Percentiles rank a stretch among this genome's conserved stretches.
Conservation (phyloP, 2,329 filamentous ascomycete species). For the Paraphoma chrysanthemicola region DNA sequence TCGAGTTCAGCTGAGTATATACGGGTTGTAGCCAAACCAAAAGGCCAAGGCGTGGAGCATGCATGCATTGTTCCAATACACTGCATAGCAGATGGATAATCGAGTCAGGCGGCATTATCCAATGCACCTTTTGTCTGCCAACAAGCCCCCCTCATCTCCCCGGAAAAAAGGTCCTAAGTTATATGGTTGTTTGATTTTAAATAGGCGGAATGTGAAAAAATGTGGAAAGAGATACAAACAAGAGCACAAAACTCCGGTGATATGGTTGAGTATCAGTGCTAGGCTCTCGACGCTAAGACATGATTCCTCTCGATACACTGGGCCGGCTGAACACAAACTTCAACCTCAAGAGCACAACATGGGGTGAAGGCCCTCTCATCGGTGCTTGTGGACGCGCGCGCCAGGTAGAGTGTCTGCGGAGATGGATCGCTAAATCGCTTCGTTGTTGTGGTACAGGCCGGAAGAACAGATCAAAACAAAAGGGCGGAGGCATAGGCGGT, state of each 20-base stretch:
- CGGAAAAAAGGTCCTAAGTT: slow-evolving; percentile 10
- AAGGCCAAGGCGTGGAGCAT: neutral
- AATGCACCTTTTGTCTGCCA: neutral
- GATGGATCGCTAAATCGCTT: slow-evolving; percentile 47
- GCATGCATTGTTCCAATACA: neutral
- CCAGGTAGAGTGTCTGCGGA: slow-evolving; percentile 41
- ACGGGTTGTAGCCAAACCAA: neutral
- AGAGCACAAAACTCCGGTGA: slow-evolving; percentile 19
- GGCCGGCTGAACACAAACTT: slow-evolving; percentile 35
- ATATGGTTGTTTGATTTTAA: slow-evolving; percentile 19
- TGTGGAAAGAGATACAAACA: slow-evolving; percentile 4
- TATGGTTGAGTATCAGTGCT: slow-evolving; percentile 24
- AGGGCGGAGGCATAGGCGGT: slow-evolving; percentile 8
- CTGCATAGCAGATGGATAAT: neutral
- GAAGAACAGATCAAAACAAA: slow-evolving; percentile 17
- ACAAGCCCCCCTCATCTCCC: neutral
- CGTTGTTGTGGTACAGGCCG: slow-evolving; percentile 45
- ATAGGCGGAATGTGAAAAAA: slow-evolving; percentile 21
- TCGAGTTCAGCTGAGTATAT: neutral
- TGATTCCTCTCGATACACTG: slow-evolving; percentile 10
- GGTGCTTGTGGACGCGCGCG: slow-evolving; percentile 40
- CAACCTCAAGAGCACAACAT: slow-evolving; percentile 47
- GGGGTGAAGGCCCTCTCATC: slow-evolving; percentile 49
- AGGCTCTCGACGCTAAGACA: slow-evolving; percentile 46
- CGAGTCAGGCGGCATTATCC: neutral